Evolutionary conservation across 2,329 filamentous ascomycete genomes (phyloP), one percentile per base, ranked within the genome.

Genomic region (Colletotrichum horii): DNA sequence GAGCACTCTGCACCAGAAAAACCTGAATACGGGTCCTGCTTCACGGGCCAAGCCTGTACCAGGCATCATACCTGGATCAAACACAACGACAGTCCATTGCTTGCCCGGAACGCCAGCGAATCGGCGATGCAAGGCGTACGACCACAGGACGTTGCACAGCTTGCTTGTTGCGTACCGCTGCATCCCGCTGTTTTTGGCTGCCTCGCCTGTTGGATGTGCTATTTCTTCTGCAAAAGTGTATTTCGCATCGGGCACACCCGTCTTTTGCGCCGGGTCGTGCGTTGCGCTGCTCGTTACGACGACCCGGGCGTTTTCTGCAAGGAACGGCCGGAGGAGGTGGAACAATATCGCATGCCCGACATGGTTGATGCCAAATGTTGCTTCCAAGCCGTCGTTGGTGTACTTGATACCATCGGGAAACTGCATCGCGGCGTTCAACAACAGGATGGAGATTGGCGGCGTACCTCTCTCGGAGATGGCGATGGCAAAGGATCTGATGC

Each of bases 341-440:
- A 88, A 88, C 1, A 91, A 84, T 3, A 90, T 80, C 16, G 88
- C 85, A 77, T 91, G 87, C 7, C 88, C 88, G 56, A 90, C 83
- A 76, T 90, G 87, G 71, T 85, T 88, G 76, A 89, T 83, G 6
- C 82, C 87, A 77, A 91, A 91, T 8, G 86, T 87, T 36, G 79
- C 77, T 78, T 91, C 89, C 55, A 89, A 79, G 9, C 86, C 85
- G 24, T 89, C 85, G 0, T 67, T 74, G 0, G 85, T 86, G 64
- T 84, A 82, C 1, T 77, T 32, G 2, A 87, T 66, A 0, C 76
- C 76, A 1, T 78, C 79, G 1, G 86, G 85, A 64, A 88, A 85
- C 76, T 90, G 8, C 24, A 70, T 24, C 34, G 12, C 67, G 11
- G 67, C 67, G 56, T 70, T 70, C 67, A 70, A 30, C 24, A 70